These are phyloP conservation scores for Ceratobasidium sp. DNA, from an alignment of 1,284 basidiomycete genomes.

Conservation along the genomic window DNA sequence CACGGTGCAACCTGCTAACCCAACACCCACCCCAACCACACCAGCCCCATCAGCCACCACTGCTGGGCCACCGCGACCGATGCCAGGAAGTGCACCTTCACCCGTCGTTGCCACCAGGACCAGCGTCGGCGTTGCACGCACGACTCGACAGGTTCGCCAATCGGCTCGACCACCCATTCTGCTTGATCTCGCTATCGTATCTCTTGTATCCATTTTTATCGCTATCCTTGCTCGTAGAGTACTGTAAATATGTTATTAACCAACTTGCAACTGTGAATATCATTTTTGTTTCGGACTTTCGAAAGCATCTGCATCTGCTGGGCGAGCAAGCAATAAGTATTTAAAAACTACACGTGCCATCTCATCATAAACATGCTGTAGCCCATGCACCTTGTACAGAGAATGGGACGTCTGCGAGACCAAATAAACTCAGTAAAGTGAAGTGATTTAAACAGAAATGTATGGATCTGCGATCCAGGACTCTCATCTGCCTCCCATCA, in stretches of 20 bases:
- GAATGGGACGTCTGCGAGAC: neutral
- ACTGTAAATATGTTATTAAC: slow-evolving; percentile 11
- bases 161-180: slow-evolving; percentile 24
- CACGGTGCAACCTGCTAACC: neutral
- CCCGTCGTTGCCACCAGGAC: neutral
- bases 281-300: slow-evolving; percentile 16
- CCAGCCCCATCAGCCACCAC: neutral
- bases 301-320: neutral
- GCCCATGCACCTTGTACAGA: neutral
- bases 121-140: neutral
- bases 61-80: neutral
- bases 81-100: slow-evolving; percentile 1
- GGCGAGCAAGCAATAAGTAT: neutral
- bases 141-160: slow-evolving; percentile 11
- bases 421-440: slow-evolving; percentile 25
- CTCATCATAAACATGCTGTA: neutral
- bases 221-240: slow-evolving; percentile 36
- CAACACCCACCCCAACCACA: slow-evolving; percentile 13
- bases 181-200: slow-evolving; percentile 31
- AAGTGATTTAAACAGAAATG: slow-evolving; percentile 4
- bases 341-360: slow-evolving; percentile 4
- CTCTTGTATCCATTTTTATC: slow-evolving; percentile 37
- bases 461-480: neutral
- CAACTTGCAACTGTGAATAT: slow-evolving; percentile 17
- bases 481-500: slow-evolving; percentile 62